Evolutionary conservation across 2,329 filamentous ascomycete genomes (phyloP).

Genomic region (Trichophaea hybrida): DNA sequence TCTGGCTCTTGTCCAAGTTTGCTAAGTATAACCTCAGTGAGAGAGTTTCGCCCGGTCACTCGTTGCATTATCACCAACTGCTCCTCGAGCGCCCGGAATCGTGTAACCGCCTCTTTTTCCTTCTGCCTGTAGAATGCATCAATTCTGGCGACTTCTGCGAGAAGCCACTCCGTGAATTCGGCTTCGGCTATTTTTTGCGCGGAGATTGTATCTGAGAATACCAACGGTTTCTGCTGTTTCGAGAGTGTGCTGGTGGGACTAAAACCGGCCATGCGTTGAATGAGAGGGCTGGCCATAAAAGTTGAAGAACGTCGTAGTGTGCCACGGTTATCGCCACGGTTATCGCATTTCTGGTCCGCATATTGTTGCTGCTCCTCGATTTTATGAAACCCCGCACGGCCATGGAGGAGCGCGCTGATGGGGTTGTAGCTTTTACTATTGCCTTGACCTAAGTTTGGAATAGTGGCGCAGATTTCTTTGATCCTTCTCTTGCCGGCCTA

Average conservation of each 20-base stretch:
- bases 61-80: conserved; percentile 73
- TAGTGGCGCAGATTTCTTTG: background rate
- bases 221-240: background rate
- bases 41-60: background rate
- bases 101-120: conserved; percentile 66
- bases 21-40: background rate
- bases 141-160: conserved; percentile 76
- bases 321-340: no score
- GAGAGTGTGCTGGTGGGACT: background rate
- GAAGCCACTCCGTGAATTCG: conserved; percentile 76
- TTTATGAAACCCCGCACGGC: background rate
- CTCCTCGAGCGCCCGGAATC: conserved; percentile 56
- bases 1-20: background rate
- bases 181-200: conserved; percentile 55
- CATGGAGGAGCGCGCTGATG: background rate
- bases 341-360: no score
- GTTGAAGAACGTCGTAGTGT: no score
- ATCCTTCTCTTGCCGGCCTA: background rate
- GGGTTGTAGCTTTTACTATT: background rate
- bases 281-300: no score
- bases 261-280: no score
- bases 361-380: background rate
- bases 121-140: conserved; percentile 79
- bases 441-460: background rate
- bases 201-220: conserved; percentile 23